These are phyloP conservation scores for Xylaria intraflava DNA, from an alignment of 495 filamentous ascomycete species.

Conservation along the genomic window DNA sequence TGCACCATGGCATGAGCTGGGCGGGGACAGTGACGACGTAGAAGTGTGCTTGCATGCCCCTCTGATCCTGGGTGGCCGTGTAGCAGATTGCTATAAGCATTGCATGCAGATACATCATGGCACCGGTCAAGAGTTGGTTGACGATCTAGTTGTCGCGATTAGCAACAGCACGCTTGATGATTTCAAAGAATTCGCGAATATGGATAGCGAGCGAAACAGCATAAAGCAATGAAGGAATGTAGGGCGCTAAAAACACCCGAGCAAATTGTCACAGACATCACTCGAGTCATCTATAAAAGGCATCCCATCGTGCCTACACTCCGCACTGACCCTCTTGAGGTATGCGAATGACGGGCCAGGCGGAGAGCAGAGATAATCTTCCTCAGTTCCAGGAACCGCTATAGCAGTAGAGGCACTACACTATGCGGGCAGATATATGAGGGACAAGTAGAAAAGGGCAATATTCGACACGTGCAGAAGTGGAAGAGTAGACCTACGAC, in stretches of 20 bases:
- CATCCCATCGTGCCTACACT: constrained; percentile 87
- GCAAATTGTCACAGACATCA: constrained; percentile 52
- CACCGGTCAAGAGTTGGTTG: constrained; percentile 45
- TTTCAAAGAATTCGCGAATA: background rate
- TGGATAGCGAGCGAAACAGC: constrained; percentile 2
- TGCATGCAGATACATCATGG: constrained; percentile 52
- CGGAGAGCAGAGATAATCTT: constrained; percentile 82
- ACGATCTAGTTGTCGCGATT: constrained; percentile 33
- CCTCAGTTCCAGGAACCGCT: constrained; percentile 98
- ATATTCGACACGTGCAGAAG: background rate
- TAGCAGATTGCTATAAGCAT: constrained; percentile 73
- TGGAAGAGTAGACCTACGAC: constrained; percentile 35
- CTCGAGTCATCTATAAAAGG: constrained; percentile 72
- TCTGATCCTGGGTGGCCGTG: constrained; percentile 75
- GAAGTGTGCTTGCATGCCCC: constrained; percentile 60
- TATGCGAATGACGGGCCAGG: constrained; percentile 73
- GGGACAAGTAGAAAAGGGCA: constrained; percentile 36
- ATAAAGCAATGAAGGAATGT: constrained; percentile 50
- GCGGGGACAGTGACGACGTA: constrained; percentile 72
- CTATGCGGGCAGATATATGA: constrained; percentile 97
- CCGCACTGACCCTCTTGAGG: constrained; percentile 61
- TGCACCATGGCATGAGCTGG: constrained; percentile 66
- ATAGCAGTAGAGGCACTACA: constrained; percentile 60
- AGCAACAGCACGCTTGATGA: constrained; percentile 14
- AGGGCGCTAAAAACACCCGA: constrained; percentile 76